These are phyloP conservation scores for Phytophthora capsici DNA, from an alignment of 352 stramenopile species.

Conservation along the genomic window DNA sequence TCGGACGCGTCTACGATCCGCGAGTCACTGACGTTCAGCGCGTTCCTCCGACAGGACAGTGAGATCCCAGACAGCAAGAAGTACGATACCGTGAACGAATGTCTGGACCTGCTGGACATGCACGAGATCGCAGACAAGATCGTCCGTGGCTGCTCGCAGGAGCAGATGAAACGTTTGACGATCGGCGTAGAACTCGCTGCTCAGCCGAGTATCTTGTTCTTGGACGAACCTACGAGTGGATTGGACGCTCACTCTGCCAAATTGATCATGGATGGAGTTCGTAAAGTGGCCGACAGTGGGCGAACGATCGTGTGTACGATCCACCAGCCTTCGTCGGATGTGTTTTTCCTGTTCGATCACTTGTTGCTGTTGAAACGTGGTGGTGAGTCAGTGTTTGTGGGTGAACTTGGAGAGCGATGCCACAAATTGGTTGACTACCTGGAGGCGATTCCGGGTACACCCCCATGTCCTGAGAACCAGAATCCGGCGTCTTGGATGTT, in stretches of 20 bases:
- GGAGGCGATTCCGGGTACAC: constrained; percentile 30
- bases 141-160: constrained; percentile 33
- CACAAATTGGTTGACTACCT: constrained; percentile 55
- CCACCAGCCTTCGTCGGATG: constrained; percentile 87
- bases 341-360: constrained; percentile 89
- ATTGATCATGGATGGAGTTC: constrained; percentile 77
- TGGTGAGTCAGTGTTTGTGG: constrained; percentile 54
- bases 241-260: constrained; percentile 84
- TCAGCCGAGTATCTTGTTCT: constrained; percentile 84
- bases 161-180: constrained; percentile 57
- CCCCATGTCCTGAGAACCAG: constrained; percentile 33
- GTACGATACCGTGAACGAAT: constrained; percentile 43
- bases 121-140: constrained; percentile 47
- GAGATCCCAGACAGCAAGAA: constrained; percentile 33
- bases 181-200: constrained; percentile 72
- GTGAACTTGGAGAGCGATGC: constrained; percentile 43
- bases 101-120: constrained; percentile 44
- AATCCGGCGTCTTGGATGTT: constrained; percentile 68
- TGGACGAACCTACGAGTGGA: constrained; percentile 75
- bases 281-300: constrained; percentile 73
- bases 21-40: constrained; percentile 50
- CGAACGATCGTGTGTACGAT: constrained; percentile 89
- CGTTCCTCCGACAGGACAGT: constrained; percentile 38
- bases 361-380: constrained; percentile 71
- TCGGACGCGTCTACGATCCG: constrained; percentile 85